Evolutionary conservation across 768 basidiomycete species (phyloP), one percentile per base, ranked within the genome.

Genomic region (Psilocybe azurescens): DNA sequence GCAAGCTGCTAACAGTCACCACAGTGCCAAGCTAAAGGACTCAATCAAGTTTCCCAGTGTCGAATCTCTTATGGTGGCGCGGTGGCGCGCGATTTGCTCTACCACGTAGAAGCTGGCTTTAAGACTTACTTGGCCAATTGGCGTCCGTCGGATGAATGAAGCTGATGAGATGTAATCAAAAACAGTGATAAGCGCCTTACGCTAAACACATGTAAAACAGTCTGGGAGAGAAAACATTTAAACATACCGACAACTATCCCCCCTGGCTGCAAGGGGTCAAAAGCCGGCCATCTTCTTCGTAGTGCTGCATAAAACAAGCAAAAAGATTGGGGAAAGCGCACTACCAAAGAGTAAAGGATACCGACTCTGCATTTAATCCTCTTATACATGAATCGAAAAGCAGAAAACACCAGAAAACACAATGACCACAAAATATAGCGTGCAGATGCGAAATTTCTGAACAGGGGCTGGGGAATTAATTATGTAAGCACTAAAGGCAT

Each of bases 131-230:
- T 5, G 72, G 69, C 75, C 84, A 85, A 50, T 81, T 76, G 33
- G 74, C 61, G 67, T 86, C 85, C 50, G 67, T 73, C 32, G 84
- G 84, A 62, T 86, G 84, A 39, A 85, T 76, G 63, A 83, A 86
- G 30, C 85, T 62, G 49, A 58, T 6, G 33, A 38, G 2, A 9
- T 4, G 29, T n/a, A 44, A 11, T 29, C 39, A 30, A 53, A 44
- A 44, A 18, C n/a, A 20, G 28, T 33, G 52, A 33, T 53, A 53
- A 53, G 52, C 52, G 32, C 52, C 10, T 8, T 9, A 1, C 9
- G 2, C 30, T 16, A 55, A 53, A 48, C 57, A 51, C 53, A 24
- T 24, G 24, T 24, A 24, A 24, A 24, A 24, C 24, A 24, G 24
- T 24, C 24, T 24, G 24, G 14, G 44, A 52, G 47, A n/a, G 28